Percentiles rank a stretch among this genome's conserved stretches.
Evolutionary conservation across 1,139 yeast species (phyloP).

Genomic region (Yamadazyma diddensiae): DNA sequence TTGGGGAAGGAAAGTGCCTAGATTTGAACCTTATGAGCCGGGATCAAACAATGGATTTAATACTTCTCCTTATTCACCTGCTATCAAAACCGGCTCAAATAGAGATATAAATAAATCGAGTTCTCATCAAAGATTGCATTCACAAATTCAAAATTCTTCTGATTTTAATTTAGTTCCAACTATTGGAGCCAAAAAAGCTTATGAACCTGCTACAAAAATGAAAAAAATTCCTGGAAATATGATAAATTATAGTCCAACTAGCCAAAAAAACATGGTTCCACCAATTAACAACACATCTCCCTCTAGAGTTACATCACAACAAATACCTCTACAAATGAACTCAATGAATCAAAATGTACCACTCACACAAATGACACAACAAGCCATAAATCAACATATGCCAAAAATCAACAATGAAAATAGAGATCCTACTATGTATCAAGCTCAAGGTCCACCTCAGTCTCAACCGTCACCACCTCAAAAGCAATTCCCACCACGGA

Average conservation of each 20-base stretch:
- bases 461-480: not conserved
- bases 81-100: conserved; percentile 37
- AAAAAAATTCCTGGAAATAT: conserved; percentile 18
- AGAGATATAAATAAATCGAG: conserved; percentile 38
- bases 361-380: conserved; percentile 6
- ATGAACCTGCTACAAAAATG: conserved; percentile 34
- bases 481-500: too few relatives aligned
- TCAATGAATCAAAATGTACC: conserved; percentile 1
- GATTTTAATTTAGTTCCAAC: conserved; percentile 37
- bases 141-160: conserved; percentile 33
- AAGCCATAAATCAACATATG: conserved; percentile 5
- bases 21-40: conserved; percentile 54
- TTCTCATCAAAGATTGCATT: conserved; percentile 42
- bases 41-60: conserved; percentile 22
- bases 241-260: conserved; percentile 10
- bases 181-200: conserved; percentile 24
- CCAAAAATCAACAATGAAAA: conserved; percentile 3
- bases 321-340: not conserved
- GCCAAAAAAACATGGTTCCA: conserved; percentile 1
- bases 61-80: conserved; percentile 29
- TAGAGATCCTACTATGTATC: too few relatives aligned
- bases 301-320: conserved; percentile 4
- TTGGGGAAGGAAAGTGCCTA: conserved; percentile 47
- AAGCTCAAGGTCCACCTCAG: too few relatives aligned
- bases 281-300: conserved; percentile 15